Conservation (phyloP, 2,329 filamentous ascomycete species). For the Monilinia fructigena region DNA sequence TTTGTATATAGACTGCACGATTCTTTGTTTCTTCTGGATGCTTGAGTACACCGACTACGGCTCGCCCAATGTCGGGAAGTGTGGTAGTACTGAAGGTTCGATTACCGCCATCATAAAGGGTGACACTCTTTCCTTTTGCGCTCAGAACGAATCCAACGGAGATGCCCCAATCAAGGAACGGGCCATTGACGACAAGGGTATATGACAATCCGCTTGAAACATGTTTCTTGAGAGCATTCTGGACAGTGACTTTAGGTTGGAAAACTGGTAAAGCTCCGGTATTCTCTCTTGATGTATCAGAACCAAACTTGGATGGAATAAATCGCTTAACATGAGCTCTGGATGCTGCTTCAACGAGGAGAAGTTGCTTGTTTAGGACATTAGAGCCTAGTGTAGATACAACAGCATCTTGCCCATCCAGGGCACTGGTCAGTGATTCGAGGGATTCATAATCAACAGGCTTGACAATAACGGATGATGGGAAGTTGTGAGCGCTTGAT, state of each 20-base stretch:
- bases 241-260: conserved; percentile 26
- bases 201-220: conserved; percentile 12
- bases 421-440: conserved; percentile 35
- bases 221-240: conserved; percentile 28
- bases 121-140: conserved; percentile 32
- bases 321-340: conserved; percentile 60
- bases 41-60: conserved; percentile 41
- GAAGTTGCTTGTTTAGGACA: conserved; percentile 30
- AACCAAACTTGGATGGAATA: conserved; percentile 56
- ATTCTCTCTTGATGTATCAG: conserved; percentile 35
- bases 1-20: conserved; percentile 26
- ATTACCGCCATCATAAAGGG: conserved; percentile 52
- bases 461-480: conserved; percentile 30
- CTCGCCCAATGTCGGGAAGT: conserved; percentile 40
- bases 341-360: conserved; percentile 57
- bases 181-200: conserved; percentile 13
- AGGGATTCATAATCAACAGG: conserved; percentile 24
- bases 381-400: conserved; percentile 29
- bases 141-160: conserved; percentile 11
- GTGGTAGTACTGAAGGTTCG: conserved; percentile 32
- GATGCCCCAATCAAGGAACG: conserved; percentile 19
- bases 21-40: conserved; percentile 38
- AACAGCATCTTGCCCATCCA: conserved; percentile 32
- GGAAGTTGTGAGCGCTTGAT: conserved; percentile 33
- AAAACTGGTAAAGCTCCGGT: conserved; percentile 27